Evolutionary conservation across 306 rosid genomes (phyloP), one percentile per base, ranked within the genome.

Genomic region (Hippophae rhamnoides): DNA sequence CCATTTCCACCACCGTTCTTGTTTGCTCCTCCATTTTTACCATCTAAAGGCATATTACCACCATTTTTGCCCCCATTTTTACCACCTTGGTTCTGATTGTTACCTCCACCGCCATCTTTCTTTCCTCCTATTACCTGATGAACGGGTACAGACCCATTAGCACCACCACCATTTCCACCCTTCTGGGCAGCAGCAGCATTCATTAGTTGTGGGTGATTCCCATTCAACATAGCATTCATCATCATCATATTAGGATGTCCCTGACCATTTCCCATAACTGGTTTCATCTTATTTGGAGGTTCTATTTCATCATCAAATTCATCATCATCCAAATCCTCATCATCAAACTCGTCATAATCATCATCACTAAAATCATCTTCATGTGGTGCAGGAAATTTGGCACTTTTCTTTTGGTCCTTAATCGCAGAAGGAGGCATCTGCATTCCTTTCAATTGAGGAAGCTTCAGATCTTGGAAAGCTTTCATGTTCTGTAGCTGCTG

Each of bases 391-490:
- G 45, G 60, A 25, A 92, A 85, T 68, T 72, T 92, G 23, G 77
- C 93, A 0, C 78, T 69, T 61, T 85, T 87, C 50, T 72, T 81
- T 11, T 69, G 83, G 73, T 60, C 75, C 25, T 61, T 89, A 41
- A 41, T 62, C 26, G 71, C 68, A 13, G 57, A 52, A 0, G 81
- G 78, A 0, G 82, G 83, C 64, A 72, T 14, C 43, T 76, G 84
- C 81, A 79, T 47, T 65, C 65, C 89, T 18, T 80, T 86, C 52
- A 89, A 72, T 60, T 81, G 97, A 7, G 84, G 84, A 0, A 78
- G 79, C 66, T 87, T 88, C 72, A 78, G 75, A 85, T 83, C 96
- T 73, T 74, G 96, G 0, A 83, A 56, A 41, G 82, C 86, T 59
- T 84, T 92, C 82, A 88, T 81, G 68, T 82, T 86, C 65, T 82